Conservation (phyloP, 1,284 basidiomycete species). For the Ganoderma leucocontextum region DNA sequence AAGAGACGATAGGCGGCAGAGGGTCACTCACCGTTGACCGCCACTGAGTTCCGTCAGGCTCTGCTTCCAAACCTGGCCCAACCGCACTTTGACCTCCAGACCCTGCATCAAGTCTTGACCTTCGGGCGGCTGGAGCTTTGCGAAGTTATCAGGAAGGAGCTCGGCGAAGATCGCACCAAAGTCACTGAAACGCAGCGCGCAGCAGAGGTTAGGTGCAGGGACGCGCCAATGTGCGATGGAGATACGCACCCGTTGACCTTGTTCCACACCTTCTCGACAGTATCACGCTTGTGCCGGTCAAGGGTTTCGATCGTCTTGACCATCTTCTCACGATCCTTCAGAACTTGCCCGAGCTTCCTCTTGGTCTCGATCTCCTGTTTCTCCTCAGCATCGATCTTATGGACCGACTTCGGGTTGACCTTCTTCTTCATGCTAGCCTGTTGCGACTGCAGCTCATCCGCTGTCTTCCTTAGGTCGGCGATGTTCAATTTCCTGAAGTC, state of each 20-base stretch:
- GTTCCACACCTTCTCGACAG: constrained; percentile 93
- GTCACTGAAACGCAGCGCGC: constrained; percentile 62
- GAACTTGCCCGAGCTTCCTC: constrained; percentile 90
- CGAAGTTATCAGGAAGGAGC: constrained; percentile 95
- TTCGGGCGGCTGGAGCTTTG: constrained; percentile 94
- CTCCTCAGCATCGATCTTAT: constrained; percentile 98
- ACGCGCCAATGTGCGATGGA: background rate
- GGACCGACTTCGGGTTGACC: constrained; percentile 94
- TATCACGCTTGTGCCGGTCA: constrained; percentile 94
- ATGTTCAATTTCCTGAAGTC: constrained; percentile 86
- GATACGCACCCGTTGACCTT: constrained; percentile 89
- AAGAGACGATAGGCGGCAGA: background rate
- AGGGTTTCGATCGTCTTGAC: constrained; percentile 94
- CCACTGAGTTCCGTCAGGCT: constrained; percentile 97
- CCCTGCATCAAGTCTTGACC: constrained; percentile 94
- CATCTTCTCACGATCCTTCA: constrained; percentile 96
- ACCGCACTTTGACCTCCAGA: constrained; percentile 95
- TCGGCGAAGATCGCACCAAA: constrained; percentile 98
- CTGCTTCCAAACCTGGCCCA: constrained; percentile 97
- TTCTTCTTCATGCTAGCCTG: constrained; percentile 94
- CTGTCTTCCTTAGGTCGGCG: constrained; percentile 67
- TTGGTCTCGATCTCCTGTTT: constrained; percentile 90
- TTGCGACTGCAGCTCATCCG: constrained; percentile 80
- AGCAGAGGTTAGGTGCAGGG: background rate
- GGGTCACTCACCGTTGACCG: constrained; percentile 84